Evolutionary conservation across 139 green algal genomes (phyloP).

Genomic region (Micromonas pusilla): DNA sequence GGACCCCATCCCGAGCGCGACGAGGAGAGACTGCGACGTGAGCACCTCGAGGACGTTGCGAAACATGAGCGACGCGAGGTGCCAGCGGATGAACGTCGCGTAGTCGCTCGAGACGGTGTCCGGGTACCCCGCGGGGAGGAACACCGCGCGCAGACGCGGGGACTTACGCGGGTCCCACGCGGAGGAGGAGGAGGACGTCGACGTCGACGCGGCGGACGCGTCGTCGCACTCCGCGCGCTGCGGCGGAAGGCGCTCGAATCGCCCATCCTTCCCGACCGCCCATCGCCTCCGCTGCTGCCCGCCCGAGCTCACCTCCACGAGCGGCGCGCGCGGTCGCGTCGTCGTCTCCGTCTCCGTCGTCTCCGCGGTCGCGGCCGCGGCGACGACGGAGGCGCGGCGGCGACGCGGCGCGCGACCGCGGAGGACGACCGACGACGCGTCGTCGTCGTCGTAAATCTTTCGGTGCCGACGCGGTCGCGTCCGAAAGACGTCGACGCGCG

Average conservation of each 20-base stretch:
- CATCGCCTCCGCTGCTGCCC: not conserved
- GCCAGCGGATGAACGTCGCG: conserved; percentile 21
- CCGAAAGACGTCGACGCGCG: too few species aligned
- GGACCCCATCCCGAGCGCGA: conserved; percentile 23
- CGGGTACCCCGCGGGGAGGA: conserved; percentile 29
- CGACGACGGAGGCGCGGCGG: too few species aligned
- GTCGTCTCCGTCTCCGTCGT: too few species aligned
- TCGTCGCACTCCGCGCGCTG: not conserved
- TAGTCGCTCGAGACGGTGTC: conserved; percentile 27
- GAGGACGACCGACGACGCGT: too few species aligned
- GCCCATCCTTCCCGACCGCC: not conserved
- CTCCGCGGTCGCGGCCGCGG: too few species aligned
- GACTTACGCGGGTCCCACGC: not conserved
- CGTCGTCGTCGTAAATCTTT: too few species aligned
- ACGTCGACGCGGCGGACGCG: not conserved
- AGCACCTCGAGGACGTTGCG: conserved; percentile 31
- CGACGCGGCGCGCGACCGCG: too few species aligned
- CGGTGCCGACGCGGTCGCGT: too few species aligned
- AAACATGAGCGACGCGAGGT: conserved; percentile 17
- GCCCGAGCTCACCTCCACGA: not conserved
- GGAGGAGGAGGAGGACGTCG: not conserved
- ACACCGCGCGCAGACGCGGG: conserved; percentile 3
- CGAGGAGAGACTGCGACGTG: conserved; percentile 28
- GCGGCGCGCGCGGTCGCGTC: not conserved
- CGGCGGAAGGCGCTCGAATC: not conserved